A percentile compares a stretch with the other conserved stretches of the same genome.
These are phyloP conservation scores for Triangularia verruculosa DNA, from an alignment of 2,329 filamentous ascomycete species.

Conservation along the genomic window DNA sequence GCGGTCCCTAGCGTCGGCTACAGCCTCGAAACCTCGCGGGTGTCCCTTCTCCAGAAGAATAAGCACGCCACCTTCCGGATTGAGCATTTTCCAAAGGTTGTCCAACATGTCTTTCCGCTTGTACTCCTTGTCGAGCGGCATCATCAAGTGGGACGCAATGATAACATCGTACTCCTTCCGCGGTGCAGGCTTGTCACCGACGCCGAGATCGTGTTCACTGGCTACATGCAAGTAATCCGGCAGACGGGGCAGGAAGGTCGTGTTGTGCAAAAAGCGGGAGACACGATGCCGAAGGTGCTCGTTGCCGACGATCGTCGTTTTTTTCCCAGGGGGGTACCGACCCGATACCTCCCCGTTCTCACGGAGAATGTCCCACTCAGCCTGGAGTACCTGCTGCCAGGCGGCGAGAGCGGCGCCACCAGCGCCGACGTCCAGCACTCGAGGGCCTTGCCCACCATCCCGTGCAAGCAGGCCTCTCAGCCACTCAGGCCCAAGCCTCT, in stretches of 20 bases:
- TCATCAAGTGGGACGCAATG: slow-evolving; percentile 80
- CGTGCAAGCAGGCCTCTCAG: slow-evolving; percentile 60
- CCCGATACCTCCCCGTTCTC: slow-evolving; percentile 45
- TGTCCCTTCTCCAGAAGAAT: slow-evolving; percentile 89
- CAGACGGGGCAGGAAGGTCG: slow-evolving; percentile 86
- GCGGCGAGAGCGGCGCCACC: slow-evolving; percentile 71
- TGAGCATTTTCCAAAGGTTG: slow-evolving; percentile 85
- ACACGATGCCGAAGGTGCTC: slow-evolving; percentile 71
- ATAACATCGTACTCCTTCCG: slow-evolving; percentile 87
- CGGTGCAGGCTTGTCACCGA: slow-evolving; percentile 53
- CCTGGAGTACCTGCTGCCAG: slow-evolving; percentile 73
- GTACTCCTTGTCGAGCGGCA: slow-evolving; percentile 72
- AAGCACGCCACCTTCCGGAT: slow-evolving; percentile 79
- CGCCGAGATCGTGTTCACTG: slow-evolving; percentile 54
- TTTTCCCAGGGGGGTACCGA: slow-evolving; percentile 61
- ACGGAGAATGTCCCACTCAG: slow-evolving; percentile 74
- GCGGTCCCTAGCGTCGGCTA: slow-evolving; percentile 78
- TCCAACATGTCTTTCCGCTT: slow-evolving; percentile 75
- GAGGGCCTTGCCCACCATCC: slow-evolving; percentile 46
- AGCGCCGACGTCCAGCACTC: slow-evolving; percentile 70
- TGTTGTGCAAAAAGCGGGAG: slow-evolving; percentile 77
- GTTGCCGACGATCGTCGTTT: slow-evolving; percentile 76
- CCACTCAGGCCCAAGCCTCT: slow-evolving; percentile 70
- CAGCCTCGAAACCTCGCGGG: slow-evolving; percentile 85
- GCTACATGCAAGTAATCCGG: slow-evolving; percentile 76